Evolutionary conservation across 805 yeast species (phyloP).

Genomic region (Grigorovia yakushimaensis): DNA sequence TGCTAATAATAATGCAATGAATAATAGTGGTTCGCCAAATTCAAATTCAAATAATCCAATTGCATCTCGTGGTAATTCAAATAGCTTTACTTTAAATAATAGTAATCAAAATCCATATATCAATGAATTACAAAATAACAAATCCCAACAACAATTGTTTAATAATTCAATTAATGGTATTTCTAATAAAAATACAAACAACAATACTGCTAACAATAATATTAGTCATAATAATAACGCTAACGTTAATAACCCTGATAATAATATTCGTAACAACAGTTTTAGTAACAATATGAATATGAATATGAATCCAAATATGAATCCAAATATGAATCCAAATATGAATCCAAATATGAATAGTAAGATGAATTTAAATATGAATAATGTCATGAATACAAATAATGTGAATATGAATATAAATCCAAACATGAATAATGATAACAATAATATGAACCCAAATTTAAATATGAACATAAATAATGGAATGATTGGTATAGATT

Average conservation of each 20-base stretch:
- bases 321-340: background rate
- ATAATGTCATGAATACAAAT: background rate
- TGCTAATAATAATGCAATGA: background rate
- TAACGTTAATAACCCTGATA: background rate
- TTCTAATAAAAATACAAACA: too few relatives aligned
- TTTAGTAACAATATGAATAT: background rate
- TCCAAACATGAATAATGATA: background rate
- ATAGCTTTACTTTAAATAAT: too few relatives aligned
- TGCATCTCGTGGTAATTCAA: background rate
- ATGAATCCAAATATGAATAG: background rate
- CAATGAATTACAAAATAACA: background rate
- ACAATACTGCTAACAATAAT: background rate
- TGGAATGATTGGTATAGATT: background rate
- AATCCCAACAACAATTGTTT: background rate
- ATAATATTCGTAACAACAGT: background rate
- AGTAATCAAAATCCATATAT: background rate
- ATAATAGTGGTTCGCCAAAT: background rate
- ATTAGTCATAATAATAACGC: background rate
- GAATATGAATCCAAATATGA: background rate
- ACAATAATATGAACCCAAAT: background rate
- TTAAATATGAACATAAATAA: background rate
- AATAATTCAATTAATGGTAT: too few relatives aligned
- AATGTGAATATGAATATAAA: background rate
- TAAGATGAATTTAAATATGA: background rate
- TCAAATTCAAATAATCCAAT: background rate